phyloP scores from a whole-genome alignment of 371 early-diverging fungal genomes.

The Lichtheimia hyalospora region DNA sequence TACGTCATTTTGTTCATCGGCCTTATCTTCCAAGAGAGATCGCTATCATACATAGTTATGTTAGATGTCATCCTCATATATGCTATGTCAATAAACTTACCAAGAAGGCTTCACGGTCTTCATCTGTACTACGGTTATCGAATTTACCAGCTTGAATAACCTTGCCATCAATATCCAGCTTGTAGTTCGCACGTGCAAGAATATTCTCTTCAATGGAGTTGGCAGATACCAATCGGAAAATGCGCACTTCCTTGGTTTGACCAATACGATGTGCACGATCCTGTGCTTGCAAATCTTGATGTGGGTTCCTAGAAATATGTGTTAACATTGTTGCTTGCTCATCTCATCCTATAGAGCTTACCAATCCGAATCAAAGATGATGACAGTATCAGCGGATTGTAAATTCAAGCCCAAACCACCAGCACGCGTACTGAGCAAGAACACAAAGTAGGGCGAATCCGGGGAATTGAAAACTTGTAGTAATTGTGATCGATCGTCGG shows the following conservation, averaged over 20 bases:
- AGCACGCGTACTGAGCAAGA: constrained; percentile 97
- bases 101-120: constrained; percentile 89
- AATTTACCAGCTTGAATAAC: constrained; percentile 99
- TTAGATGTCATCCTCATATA: not conserved
- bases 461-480: constrained; percentile 83
- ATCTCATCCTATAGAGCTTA: constrained; percentile 13
- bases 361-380: constrained; percentile 99
- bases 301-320: constrained; percentile 79
- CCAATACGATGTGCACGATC: constrained; percentile 99
- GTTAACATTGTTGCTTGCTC: not conserved
- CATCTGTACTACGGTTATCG: constrained; percentile 92
- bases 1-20: constrained; percentile 41
- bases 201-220: constrained; percentile 97
- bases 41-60: constrained; percentile 5
- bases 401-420: constrained; percentile 99
- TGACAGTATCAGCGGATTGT: constrained; percentile 98
- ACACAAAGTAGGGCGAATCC: constrained; percentile 87
- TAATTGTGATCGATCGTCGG: constrained; percentile 85
- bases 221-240: constrained; percentile 92
- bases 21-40: constrained; percentile 23
- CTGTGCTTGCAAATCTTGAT: constrained; percentile 99
- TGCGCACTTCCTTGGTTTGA: constrained; percentile 98
- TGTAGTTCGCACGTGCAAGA: constrained; percentile 91
- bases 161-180: constrained; percentile 96
- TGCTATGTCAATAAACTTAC: constrained; percentile 8